Conservation (phyloP, 768 basidiomycete species). For the Polyporus arcularius region DNA sequence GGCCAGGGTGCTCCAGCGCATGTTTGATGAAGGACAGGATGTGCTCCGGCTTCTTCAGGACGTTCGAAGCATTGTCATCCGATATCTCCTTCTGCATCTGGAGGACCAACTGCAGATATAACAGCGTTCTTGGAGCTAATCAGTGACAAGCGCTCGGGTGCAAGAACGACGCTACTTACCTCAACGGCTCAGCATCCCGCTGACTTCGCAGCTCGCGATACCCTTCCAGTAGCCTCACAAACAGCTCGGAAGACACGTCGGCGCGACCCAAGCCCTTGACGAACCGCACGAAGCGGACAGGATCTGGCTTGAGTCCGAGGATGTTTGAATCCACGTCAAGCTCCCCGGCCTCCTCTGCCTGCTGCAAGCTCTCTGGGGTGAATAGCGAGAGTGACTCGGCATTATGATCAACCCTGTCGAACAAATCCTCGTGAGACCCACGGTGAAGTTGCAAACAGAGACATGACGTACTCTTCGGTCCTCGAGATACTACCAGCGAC, state of each 20-base stretch:
- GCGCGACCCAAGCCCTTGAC: constrained; percentile 64
- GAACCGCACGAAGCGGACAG: constrained; percentile 64
- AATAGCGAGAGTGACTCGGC: constrained; percentile 42
- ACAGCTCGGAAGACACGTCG: constrained; percentile 73
- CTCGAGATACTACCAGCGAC: constrained; percentile 52
- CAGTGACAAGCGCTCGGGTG: neutral
- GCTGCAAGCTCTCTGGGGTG: constrained; percentile 50
- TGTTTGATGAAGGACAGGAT: constrained; percentile 84
- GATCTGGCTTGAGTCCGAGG: constrained; percentile 75
- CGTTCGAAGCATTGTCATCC: constrained; percentile 51
- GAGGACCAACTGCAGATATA: constrained; percentile 78
- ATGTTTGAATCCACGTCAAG: constrained; percentile 54
- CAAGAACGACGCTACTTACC: constrained; percentile 37
- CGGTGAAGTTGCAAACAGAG: neutral
- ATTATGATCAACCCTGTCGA: constrained; percentile 21
- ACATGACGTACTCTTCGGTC: constrained; percentile 43
- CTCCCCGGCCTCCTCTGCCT: constrained; percentile 43
- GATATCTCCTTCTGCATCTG: constrained; percentile 77
- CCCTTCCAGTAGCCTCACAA: constrained; percentile 70
- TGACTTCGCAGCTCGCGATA: constrained; percentile 51
- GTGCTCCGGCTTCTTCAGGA: constrained; percentile 67
- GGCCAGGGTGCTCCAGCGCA: constrained; percentile 51
- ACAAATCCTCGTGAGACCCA: neutral
- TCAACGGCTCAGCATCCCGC: constrained; percentile 49
- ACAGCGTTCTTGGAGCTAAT: constrained; percentile 50